Evolutionary conservation across 164 flowering plant genomes (phyloP).

Genomic region (Warburgia ugandensis): DNA sequence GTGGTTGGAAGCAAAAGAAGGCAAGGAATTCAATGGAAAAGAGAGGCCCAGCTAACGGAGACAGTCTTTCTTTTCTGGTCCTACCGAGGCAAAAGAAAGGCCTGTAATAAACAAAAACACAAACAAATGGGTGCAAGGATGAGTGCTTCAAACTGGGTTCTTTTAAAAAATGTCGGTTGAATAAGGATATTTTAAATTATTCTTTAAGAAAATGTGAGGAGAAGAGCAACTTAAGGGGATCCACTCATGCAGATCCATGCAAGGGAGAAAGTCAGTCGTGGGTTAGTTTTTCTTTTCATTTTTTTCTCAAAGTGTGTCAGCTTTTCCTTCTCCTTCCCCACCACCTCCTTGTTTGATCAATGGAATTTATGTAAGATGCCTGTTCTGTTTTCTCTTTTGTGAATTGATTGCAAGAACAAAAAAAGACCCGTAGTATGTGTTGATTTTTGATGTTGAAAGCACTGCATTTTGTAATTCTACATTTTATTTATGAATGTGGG

Average conservation of each 20-base stretch:
- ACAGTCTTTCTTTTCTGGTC: no score
- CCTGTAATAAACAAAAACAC: neutral
- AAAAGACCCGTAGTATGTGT: no score
- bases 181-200: neutral
- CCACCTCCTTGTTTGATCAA: no score
- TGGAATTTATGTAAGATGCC: no score
- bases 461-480: no score
- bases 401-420: no score
- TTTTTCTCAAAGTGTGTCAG: constrained; percentile 2
- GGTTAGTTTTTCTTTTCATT: neutral
- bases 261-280: neutral
- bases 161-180: constrained; percentile 1
- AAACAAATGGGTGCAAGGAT: neutral
- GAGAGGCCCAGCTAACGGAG: neutral
- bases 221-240: neutral
- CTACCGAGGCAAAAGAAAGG: neutral
- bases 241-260: constrained; percentile 7
- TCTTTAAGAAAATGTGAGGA: neutral
- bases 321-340: neutral
- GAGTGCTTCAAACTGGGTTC: neutral
- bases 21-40: neutral
- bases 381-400: no score
- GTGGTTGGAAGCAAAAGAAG: constrained; percentile 6
- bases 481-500: no score
- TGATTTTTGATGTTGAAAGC: no score